These are phyloP conservation scores for Rubroboletus pulcherrimus DNA, from an alignment of 768 basidiomycete genomes.

Conservation along the genomic window DNA sequence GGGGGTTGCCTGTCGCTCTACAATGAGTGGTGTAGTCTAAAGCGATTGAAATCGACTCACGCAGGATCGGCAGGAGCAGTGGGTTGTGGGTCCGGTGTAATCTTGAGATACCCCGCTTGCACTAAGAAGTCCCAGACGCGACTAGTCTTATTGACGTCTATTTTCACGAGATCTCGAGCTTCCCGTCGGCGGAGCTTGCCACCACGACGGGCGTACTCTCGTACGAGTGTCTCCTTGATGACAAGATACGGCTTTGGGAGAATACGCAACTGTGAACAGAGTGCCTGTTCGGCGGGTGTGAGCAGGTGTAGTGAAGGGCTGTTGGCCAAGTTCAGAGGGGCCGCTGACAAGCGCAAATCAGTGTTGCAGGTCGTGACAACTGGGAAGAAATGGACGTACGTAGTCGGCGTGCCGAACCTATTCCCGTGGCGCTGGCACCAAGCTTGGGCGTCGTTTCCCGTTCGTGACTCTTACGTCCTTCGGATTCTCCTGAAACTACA, in stretches of 20 bases:
- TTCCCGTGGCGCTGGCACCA: slow-evolving; percentile 31
- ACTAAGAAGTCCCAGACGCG: slow-evolving; percentile 92
- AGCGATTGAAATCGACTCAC: slow-evolving; percentile 26
- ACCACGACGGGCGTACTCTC: slow-evolving; percentile 87
- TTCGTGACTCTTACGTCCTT: slow-evolving; percentile 56
- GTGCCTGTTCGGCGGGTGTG: slow-evolving; percentile 78
- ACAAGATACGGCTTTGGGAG: slow-evolving; percentile 93
- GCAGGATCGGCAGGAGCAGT: slow-evolving; percentile 33
- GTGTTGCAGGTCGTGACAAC: background rate
- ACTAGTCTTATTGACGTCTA: slow-evolving; percentile 91
- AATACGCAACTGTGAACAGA: slow-evolving; percentile 88
- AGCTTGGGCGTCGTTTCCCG: slow-evolving; percentile 57
- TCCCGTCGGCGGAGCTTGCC: slow-evolving; percentile 86
- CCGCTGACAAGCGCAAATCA: slow-evolving; percentile 31
- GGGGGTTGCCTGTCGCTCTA: slow-evolving; percentile 12
- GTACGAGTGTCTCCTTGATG: slow-evolving; percentile 91
- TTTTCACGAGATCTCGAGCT: slow-evolving; percentile 85
- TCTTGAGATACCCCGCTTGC: slow-evolving; percentile 76
- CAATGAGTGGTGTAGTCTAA: background rate
- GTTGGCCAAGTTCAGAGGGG: slow-evolving; percentile 86
- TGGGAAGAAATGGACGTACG: slow-evolving; percentile 29
- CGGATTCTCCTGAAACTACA: slow-evolving; percentile 36
- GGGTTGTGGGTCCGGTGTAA: slow-evolving; percentile 49
- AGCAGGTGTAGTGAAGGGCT: slow-evolving; percentile 88
- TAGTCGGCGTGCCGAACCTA: slow-evolving; percentile 39